Base-by-base conservation (phyloP, 805 yeast species). In the Yarrowia alimentaria region DNA sequence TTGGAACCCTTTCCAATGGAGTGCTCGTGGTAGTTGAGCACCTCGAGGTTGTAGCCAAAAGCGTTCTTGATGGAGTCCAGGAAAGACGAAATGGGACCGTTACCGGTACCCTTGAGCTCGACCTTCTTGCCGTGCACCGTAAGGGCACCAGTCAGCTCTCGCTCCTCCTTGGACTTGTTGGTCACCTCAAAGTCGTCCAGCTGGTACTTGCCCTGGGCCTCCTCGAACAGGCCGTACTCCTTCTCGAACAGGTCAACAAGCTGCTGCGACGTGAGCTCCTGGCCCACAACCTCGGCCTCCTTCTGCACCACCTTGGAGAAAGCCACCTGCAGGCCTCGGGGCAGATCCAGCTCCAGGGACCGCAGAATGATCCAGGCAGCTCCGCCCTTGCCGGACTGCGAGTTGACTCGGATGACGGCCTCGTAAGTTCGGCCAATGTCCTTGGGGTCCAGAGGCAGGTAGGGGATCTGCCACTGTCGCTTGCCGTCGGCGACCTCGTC, bases 371-470 rank as follows among this genome's bases (percentile, higher is more conserved):
- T 82, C 93, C 94, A 85, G 5, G 94, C 86, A 9, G 91, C 84
- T 58, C 94, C 94, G 61, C 94, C 94, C 68, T 85, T 85, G 55
- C 95, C 95, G 19, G 86, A 78, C 68, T 85, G 94, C 10, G 93
- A 85, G 68, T 85, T 85, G 64, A 85, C 93, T 63, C 95, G 79
- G 59, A 85, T 85, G 52, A 86, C 85, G n/a, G 94, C 93, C 68
- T 86, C 95, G 69, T 86, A 86, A n/a, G 83, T 83, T 65, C 93
- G 78, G 47, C 94, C 94, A 60, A 85, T 81, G 64, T 86, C 94
- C 58, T 77, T 73, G 37, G 95, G 95, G 63, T 85, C 95, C 61
- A 86, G 73, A 21, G 95, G 94, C 58, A 85, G 74, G 68, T 85
- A 85, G 14, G 95, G 95, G 53, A 85, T 72, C 59, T 76, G 72